Conservation (phyloP, 805 yeast genomes). For the Limtongozyma cylindracea region DNA sequence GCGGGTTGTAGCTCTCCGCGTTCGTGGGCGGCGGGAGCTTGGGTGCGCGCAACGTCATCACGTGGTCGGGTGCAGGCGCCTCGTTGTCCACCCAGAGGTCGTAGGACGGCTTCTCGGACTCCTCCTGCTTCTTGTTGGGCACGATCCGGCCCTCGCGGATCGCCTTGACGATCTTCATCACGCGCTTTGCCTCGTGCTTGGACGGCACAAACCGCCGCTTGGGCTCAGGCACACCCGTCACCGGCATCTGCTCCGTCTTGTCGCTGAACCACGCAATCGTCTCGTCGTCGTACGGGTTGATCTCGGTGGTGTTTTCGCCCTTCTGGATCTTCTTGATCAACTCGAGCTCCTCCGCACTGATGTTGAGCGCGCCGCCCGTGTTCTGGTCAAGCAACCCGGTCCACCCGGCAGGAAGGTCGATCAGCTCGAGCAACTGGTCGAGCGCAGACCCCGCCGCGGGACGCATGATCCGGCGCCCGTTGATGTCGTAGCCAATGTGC, state of each 20-base stretch:
- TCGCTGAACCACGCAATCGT: conserved; percentile 89
- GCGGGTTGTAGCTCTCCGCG: conserved; percentile 94
- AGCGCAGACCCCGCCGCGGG: conserved; percentile 94
- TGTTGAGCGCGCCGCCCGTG: conserved; percentile 67
- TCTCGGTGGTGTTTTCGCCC: conserved; percentile 60
- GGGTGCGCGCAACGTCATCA: conserved; percentile 88
- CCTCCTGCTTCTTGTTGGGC: conserved; percentile 21
- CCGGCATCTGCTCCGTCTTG: conserved; percentile 68
- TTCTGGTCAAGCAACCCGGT: conserved; percentile 82
- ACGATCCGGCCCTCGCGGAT: conserved; percentile 89
- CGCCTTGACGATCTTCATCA: conserved; percentile 90
- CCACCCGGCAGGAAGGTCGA: conserved; percentile 97
- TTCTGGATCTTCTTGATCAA: conserved; percentile 66
- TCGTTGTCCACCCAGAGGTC: conserved; percentile 61
- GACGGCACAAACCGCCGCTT: conserved; percentile 93
- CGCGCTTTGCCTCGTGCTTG: conserved; percentile 84
- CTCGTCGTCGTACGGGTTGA: conserved; percentile 71
- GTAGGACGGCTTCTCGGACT: conserved; percentile 23
- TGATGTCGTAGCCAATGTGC: conserved; percentile 88
- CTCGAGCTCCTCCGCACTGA: conserved; percentile 72
- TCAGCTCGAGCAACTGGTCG: conserved; percentile 68
- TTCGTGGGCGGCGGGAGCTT: conserved; percentile 88
- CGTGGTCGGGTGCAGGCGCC: conserved; percentile 28
- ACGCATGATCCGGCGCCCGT: conserved; percentile 95
- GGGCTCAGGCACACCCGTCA: conserved; percentile 89